Evolutionary conservation across 2,329 filamentous ascomycete genomes (phyloP).

Genomic region (Apiospora marii): DNA sequence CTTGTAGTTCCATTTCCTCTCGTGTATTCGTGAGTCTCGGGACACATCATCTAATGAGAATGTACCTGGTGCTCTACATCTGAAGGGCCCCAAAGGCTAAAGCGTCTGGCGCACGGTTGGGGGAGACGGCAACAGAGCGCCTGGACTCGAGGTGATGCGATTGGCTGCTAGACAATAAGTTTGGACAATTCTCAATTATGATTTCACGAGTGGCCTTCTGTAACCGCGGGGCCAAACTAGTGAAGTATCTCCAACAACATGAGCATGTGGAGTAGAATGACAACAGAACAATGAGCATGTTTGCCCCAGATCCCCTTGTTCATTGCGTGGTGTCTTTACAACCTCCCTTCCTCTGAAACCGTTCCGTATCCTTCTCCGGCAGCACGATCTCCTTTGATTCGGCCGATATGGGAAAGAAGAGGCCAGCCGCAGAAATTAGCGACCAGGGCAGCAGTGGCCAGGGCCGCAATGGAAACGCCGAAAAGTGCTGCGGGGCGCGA

Average conservation of each 20-base stretch:
- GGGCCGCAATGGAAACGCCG: neutral
- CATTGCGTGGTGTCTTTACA: no score
- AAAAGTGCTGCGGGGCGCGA: neutral
- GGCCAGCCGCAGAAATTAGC: neutral
- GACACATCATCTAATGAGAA: no score
- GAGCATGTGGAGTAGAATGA: neutral
- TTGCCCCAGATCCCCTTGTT: neutral
- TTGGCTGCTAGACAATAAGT: neutral
- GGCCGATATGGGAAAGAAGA: neutral
- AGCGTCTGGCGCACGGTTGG: no score
- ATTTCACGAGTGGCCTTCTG: neutral
- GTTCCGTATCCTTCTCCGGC: neutral
- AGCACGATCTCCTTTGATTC: no score
- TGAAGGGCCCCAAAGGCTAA: no score
- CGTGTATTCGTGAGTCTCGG: no score
- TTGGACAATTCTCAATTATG: neutral
- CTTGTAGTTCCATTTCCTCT: no score
- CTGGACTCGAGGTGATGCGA: no score
- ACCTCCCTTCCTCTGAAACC: neutral
- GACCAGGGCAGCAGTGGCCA: neutral
- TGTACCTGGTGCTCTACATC: no score
- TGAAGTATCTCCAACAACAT: neutral
- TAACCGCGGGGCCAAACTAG: neutral
- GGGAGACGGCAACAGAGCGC: no score
- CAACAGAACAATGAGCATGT: neutral